Percentiles rank a stretch among this genome's conserved stretches.
These are phyloP conservation scores for Peronospora destructor DNA, from an alignment of 352 stramenopile species.

Conservation along the genomic window DNA sequence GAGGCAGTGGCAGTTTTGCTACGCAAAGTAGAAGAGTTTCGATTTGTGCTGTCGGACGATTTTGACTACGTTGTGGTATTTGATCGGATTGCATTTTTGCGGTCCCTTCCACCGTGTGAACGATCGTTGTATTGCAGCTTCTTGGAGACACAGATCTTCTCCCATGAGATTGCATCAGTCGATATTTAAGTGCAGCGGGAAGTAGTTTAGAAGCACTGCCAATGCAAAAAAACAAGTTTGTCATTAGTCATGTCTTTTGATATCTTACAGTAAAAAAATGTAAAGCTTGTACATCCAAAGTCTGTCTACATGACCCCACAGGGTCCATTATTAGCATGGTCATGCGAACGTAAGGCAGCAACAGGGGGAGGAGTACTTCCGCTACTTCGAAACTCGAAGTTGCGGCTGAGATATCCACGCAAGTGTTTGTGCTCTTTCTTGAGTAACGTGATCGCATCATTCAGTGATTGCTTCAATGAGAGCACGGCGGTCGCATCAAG, in stretches of 20 bases:
- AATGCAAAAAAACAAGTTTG: slow-evolving; percentile 24
- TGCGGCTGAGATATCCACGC: slow-evolving; percentile 68
- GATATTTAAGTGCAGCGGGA: slow-evolving; percentile 21
- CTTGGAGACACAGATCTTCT: slow-evolving; percentile 83
- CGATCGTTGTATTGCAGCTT: slow-evolving; percentile 70
- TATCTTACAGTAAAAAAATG: slow-evolving; percentile 14
- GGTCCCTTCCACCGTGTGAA: slow-evolving; percentile 41
- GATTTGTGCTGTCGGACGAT: slow-evolving; percentile 81
- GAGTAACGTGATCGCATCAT: slow-evolving; percentile 28
- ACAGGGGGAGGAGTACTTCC: slow-evolving; percentile 15
- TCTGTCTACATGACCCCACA: slow-evolving; percentile 30
- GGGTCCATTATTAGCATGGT: slow-evolving; percentile 20
- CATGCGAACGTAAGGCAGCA: slow-evolving; percentile 12
- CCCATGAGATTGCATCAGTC: slow-evolving; percentile 72
- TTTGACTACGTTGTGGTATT: slow-evolving; percentile 86
- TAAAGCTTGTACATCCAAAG: neutral
- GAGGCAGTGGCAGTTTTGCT: slow-evolving; percentile 45
- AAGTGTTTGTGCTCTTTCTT: slow-evolving; percentile 61
- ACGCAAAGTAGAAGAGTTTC: slow-evolving; percentile 62
- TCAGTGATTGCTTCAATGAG: slow-evolving; percentile 25
- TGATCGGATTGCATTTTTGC: slow-evolving; percentile 65
- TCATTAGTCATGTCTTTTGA: slow-evolving; percentile 10
- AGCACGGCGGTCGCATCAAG: slow-evolving; percentile 17
- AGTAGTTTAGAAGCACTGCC: slow-evolving; percentile 10
- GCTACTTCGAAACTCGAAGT: slow-evolving; percentile 61